A percentile compares a stretch with the other conserved stretches of the same genome.
These are phyloP conservation scores for Termitomyces sp. DNA, from an alignment of 1,284 basidiomycete species.

Conservation along the genomic window DNA sequence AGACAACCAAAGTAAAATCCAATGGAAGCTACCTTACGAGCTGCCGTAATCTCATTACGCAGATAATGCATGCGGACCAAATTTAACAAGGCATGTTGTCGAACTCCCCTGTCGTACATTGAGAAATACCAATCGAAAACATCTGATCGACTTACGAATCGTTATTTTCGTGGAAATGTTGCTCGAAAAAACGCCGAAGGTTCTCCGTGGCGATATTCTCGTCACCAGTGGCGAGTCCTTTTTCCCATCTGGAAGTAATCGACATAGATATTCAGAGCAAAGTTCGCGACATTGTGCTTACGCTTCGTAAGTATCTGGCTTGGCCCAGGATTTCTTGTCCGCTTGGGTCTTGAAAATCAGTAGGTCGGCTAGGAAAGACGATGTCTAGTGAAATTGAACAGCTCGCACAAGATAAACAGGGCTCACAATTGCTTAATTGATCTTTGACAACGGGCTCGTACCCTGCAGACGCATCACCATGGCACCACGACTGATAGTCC, in stretches of 20 bases:
- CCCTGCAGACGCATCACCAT: conserved; percentile 41
- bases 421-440: conserved; percentile 47
- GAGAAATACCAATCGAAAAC: background rate
- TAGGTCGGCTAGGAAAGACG: conserved; percentile 36
- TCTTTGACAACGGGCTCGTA: conserved; percentile 52
- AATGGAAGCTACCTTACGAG: conserved; percentile 48
- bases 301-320: conserved; percentile 56
- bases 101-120: conserved; percentile 49
- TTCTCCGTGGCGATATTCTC: conserved; percentile 64
- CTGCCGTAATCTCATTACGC: conserved; percentile 59
- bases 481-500: conserved; percentile 63
- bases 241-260: conserved; percentile 51
- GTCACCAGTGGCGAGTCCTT: conserved; percentile 57
- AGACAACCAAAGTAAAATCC: background rate
- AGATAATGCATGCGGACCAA: conserved; percentile 74
- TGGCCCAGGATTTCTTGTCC: conserved; percentile 63
- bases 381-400: conserved; percentile 2
- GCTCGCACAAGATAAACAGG: background rate
- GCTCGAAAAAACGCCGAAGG: conserved; percentile 73
- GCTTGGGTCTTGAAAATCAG: conserved; percentile 60
- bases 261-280: background rate
- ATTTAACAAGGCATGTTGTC: conserved; percentile 73
- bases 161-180: conserved; percentile 70
- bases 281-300: conserved; percentile 29
- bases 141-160: conserved; percentile 57